Evolutionary conservation across 176 grass and related monocot species (phyloP).

Genomic region (Oryza nivara): DNA sequence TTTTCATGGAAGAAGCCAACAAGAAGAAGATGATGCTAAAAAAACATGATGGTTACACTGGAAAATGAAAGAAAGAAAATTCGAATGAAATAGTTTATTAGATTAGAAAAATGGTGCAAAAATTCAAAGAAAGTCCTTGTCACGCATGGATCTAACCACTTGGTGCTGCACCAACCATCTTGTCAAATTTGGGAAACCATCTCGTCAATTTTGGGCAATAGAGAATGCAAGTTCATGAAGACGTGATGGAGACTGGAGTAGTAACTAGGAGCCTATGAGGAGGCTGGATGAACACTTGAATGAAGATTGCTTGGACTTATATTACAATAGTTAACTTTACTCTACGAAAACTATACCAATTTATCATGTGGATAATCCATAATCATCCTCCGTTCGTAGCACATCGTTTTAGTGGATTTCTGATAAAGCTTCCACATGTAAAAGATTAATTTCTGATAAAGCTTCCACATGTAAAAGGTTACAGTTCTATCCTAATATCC

Average conservation of each 20-base stretch:
- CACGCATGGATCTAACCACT: neutral
- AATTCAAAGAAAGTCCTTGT: neutral
- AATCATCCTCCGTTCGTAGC: too few relatives aligned
- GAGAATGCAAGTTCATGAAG: neutral
- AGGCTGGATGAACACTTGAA: too few relatives aligned
- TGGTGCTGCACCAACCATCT: neutral
- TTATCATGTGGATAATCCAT: too few relatives aligned
- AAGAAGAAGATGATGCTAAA: neutral
- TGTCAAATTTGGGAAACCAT: neutral
- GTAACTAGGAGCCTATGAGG: neutral
- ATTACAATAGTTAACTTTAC: too few relatives aligned
- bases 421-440: too few relatives aligned
- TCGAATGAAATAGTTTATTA: neutral
- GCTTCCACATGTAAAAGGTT: too few relatives aligned
- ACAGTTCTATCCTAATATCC: too few relatives aligned
- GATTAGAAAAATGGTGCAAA: neutral
- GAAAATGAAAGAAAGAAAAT: neutral
- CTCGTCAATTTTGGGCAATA: neutral
- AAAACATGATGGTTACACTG: neutral
- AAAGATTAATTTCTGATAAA: too few relatives aligned
- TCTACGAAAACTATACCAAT: too few relatives aligned
- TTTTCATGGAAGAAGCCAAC: neutral
- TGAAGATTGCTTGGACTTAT: neutral
- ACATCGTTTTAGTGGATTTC: too few relatives aligned
- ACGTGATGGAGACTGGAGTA: neutral